A percentile compares a stretch with the other conserved stretches of the same genome.
Evolutionary conservation across 768 basidiomycete species (phyloP).

Genomic region (Suillus hirtellus): DNA sequence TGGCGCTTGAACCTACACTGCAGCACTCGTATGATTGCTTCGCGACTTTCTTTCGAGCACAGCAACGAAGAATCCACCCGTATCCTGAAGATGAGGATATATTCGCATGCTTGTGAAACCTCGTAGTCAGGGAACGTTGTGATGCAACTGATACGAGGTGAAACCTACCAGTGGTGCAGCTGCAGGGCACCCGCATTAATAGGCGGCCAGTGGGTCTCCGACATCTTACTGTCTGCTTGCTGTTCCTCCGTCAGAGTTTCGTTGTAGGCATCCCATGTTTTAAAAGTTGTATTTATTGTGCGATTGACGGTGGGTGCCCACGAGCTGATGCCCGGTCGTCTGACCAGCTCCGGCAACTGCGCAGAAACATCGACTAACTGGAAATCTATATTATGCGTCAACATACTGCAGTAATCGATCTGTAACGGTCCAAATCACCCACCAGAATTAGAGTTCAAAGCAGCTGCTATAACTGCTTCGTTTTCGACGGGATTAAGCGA

Average conservation of each 20-base stretch:
- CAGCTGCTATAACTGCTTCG: constrained; percentile 91
- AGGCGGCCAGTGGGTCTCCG: constrained; percentile 81
- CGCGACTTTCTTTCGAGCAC: constrained; percentile 61
- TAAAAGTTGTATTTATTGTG: constrained; percentile 48
- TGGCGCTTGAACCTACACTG: constrained; percentile 16
- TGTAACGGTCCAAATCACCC: constrained; percentile 17
- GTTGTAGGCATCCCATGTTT: constrained; percentile 62
- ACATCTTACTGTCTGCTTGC: constrained; percentile 58
- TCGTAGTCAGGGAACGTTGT: not conserved
- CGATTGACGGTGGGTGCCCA: constrained; percentile 80
- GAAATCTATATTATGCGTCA: constrained; percentile 49
- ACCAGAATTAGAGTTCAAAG: constrained; percentile 73
- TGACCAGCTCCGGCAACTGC: constrained; percentile 68
- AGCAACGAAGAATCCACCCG: constrained; percentile 97
- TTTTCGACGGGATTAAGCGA: constrained; percentile 97
- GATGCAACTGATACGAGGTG: not conserved
- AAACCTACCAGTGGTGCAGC: constrained; percentile 70
- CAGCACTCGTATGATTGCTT: constrained; percentile 7
- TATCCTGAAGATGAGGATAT: constrained; percentile 94
- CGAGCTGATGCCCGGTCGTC: constrained; percentile 69
- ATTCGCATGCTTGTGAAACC: constrained; percentile 66
- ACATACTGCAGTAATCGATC: not conserved
- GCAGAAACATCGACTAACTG: constrained; percentile 76
- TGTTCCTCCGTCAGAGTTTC: constrained; percentile 48
- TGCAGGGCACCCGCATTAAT: constrained; percentile 57